These are phyloP conservation scores for Glebionis coronaria DNA, from an alignment of 129 eudicot genomes.

Conservation along the genomic window DNA sequence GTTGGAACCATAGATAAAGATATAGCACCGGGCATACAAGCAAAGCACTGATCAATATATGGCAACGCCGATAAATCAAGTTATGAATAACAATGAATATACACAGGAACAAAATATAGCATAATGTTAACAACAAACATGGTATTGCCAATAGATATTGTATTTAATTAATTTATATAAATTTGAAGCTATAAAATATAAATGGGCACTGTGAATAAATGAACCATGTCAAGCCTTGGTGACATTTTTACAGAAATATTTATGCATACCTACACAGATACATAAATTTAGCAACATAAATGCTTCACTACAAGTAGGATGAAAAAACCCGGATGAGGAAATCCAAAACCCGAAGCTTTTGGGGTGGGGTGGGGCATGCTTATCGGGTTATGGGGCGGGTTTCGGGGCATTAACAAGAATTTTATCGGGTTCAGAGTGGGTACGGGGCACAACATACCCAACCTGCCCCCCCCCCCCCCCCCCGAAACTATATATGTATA, in stretches of 20 bases:
- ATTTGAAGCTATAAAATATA: background rate
- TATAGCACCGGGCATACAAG: background rate
- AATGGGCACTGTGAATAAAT: background rate
- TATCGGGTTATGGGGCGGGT: no score
- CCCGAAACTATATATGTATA: no score
- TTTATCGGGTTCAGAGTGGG: no score
- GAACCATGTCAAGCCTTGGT: background rate
- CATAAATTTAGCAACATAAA: constrained; percentile 8
- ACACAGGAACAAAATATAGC: background rate
- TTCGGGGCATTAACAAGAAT: no score
- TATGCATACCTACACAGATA: background rate
- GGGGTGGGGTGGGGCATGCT: no score
- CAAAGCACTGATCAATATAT: background rate
- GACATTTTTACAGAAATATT: background rate
- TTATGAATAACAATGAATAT: background rate
- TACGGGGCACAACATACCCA: no score
- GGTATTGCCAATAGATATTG: no score
- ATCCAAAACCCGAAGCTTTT: no score
- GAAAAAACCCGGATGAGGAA: no score
- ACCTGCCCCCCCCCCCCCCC: no score
- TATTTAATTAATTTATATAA: no score
- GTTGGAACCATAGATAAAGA: background rate
- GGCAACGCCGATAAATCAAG: background rate
- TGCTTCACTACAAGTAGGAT: no score
- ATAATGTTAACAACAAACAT: background rate